Percentiles rank a stretch among this genome's conserved stretches.
Conservation (phyloP, 305 asterid genomes). For the Stenogyne calaminthoides region DNA sequence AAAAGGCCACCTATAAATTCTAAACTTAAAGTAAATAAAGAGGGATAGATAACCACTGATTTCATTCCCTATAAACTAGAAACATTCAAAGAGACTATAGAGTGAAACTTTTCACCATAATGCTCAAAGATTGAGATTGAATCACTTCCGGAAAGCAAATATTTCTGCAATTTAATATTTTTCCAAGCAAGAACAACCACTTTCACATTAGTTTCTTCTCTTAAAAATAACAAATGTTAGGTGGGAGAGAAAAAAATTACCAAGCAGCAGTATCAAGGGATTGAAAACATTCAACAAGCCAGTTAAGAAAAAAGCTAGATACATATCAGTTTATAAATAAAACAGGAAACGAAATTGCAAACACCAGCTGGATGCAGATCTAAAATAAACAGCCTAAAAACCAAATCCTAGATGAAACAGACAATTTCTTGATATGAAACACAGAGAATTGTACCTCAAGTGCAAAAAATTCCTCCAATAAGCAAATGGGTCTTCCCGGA, state of each 20-base stretch:
- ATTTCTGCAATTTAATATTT: slow-evolving; percentile 13
- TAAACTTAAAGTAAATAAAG: neutral
- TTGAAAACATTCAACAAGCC: slow-evolving; percentile 20
- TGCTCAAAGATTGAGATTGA: slow-evolving; percentile 25
- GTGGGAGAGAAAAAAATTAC: slow-evolving; percentile 25
- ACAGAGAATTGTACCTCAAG: slow-evolving; percentile 43
- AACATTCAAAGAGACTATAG: slow-evolving; percentile 23
- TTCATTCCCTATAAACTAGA: slow-evolving; percentile 19
- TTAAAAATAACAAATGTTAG: slow-evolving; percentile 17
- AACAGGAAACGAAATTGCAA: neutral
- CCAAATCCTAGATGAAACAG: neutral
- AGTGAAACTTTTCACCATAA: slow-evolving; percentile 19
- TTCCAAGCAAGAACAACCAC: slow-evolving; percentile 34
- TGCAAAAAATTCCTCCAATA: slow-evolving; percentile 23
- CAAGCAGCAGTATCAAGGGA: slow-evolving; percentile 33
- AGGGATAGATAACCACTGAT: slow-evolving; percentile 25
- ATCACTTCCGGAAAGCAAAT: slow-evolving; percentile 24
- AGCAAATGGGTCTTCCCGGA: slow-evolving; percentile 37
- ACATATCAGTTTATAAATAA: slow-evolving; percentile 18
- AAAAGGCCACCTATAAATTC: slow-evolving; percentile 19
- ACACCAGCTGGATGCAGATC: slow-evolving; percentile 32
- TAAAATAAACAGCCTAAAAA: neutral
- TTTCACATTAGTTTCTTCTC: slow-evolving; percentile 5
- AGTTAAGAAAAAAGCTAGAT: neutral
- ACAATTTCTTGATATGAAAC: neutral